Percentiles rank a stretch among this genome's conserved stretches.
Conservation (phyloP, 73 alveolate genomes). For the Durusdinium trenchii region DNA sequence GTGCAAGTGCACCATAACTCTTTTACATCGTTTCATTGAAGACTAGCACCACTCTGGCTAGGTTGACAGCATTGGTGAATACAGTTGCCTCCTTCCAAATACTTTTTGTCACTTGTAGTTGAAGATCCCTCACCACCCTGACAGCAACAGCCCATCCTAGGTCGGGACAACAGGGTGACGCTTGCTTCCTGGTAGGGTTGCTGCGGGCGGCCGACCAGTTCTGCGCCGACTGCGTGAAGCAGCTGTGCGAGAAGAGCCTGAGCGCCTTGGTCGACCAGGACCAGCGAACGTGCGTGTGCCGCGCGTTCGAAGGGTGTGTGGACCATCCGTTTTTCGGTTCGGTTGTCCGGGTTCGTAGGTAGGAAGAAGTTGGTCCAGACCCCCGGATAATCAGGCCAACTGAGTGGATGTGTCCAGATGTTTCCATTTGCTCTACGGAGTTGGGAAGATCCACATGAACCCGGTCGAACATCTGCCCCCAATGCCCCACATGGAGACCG, state of each 20-base stretch:
- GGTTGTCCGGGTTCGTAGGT: neutral
- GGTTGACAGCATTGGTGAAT: no score
- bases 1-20: no score
- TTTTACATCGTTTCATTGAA: no score
- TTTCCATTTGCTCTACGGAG: no score
- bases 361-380: neutral
- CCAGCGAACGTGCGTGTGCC: no score
- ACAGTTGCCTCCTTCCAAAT: no score
- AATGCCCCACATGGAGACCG: no score
- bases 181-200: conserved; percentile 68
- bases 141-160: no score
- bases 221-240: conserved; percentile 63
- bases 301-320: neutral
- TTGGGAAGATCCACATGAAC: neutral
- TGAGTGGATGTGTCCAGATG: no score
- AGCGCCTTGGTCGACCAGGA: conserved; percentile 63
- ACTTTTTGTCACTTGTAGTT: no score
- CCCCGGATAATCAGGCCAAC: neutral
- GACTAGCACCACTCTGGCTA: no score
- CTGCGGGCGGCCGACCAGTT: conserved; percentile 89
- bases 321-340: neutral
- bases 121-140: no score
- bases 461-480: neutral
- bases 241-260: conserved; percentile 60
- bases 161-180: conserved; percentile 28